These are phyloP conservation scores for Tanozyma kutaoensis DNA, from an alignment of 805 yeast species.

Conservation along the genomic window DNA sequence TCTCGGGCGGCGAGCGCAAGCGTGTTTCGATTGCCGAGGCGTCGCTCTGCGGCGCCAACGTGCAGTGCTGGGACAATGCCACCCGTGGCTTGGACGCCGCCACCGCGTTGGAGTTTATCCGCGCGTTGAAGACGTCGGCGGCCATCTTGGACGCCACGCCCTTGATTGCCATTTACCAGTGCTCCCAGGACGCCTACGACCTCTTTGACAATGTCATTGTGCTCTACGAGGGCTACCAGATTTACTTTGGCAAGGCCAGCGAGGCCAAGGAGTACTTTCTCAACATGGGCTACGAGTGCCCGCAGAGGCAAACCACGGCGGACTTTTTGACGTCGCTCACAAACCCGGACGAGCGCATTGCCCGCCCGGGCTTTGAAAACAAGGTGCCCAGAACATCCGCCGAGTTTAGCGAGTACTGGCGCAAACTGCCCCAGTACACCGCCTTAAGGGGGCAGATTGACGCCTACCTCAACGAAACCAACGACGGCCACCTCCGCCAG, in stretches of 20 bases:
- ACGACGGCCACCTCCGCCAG: neutral
- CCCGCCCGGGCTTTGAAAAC: slow-evolving; percentile 33
- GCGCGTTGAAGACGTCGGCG: slow-evolving; percentile 54
- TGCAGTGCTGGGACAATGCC: slow-evolving; percentile 70
- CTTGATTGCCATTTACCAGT: slow-evolving; percentile 52
- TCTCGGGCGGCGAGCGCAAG: slow-evolving; percentile 79
- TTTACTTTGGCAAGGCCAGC: slow-evolving; percentile 48
- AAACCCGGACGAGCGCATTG: slow-evolving; percentile 47
- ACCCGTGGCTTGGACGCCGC: slow-evolving; percentile 81
- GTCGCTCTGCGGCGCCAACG: slow-evolving; percentile 45
- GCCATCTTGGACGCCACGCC: slow-evolving; percentile 37
- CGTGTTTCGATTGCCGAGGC: slow-evolving; percentile 79
- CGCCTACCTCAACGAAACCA: too few relatives aligned
- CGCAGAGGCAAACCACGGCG: slow-evolving; percentile 55
- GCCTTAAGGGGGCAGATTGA: slow-evolving; percentile 11
- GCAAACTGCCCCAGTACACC: slow-evolving; percentile 29
- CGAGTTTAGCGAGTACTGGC: slow-evolving; percentile 53
- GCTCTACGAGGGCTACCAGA: slow-evolving; percentile 45
- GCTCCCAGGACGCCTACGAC: slow-evolving; percentile 52
- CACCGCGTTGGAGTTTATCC: slow-evolving; percentile 64
- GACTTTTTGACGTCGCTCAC: slow-evolving; percentile 62
- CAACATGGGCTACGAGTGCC: slow-evolving; percentile 52
- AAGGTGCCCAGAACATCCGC: slow-evolving; percentile 47
- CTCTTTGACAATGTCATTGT: slow-evolving; percentile 51
- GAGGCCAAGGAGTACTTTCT: slow-evolving; percentile 46